Evolutionary conservation across 108 stramenopile species (phyloP).

Genomic region (Skeletonema marinoi): DNA sequence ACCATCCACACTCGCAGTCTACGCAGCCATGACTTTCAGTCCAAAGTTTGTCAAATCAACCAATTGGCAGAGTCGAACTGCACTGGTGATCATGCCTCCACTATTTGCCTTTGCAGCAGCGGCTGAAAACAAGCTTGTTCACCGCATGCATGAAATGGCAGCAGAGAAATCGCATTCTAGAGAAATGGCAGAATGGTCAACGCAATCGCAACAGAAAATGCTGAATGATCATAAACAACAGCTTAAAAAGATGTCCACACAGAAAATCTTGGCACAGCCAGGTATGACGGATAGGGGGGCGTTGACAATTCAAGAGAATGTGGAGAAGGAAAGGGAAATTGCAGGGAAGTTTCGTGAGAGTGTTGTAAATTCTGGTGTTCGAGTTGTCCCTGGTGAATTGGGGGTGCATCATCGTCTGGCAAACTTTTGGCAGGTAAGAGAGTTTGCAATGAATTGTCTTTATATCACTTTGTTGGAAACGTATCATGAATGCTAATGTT

Average conservation of each 20-base stretch:
- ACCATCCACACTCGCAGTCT: slow-evolving; percentile 53
- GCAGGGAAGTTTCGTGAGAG: slow-evolving; percentile 53
- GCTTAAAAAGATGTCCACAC: slow-evolving; percentile 38
- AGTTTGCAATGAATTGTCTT: background rate
- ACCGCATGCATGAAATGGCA: slow-evolving; percentile 78
- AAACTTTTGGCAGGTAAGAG: slow-evolving; percentile 60
- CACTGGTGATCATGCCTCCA: slow-evolving; percentile 80
- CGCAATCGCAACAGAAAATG: slow-evolving; percentile 37
- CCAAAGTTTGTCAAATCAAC: slow-evolving; percentile 54
- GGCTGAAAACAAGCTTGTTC: slow-evolving; percentile 61
- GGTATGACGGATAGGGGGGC: slow-evolving; percentile 20
- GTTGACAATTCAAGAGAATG: slow-evolving; percentile 1
- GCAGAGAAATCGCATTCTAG: slow-evolving; percentile 61
- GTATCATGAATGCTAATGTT: background rate
- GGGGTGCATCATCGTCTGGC: slow-evolving; percentile 61
- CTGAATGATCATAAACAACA: slow-evolving; percentile 35
- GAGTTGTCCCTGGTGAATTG: slow-evolving; percentile 68
- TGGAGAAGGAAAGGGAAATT: slow-evolving; percentile 28
- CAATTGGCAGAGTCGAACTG: slow-evolving; percentile 76
- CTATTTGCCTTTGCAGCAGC: slow-evolving; percentile 74
- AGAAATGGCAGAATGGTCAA: slow-evolving; percentile 73
- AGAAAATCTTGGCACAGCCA: slow-evolving; percentile 37
- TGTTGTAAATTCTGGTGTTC: slow-evolving; percentile 65
- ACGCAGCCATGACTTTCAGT: slow-evolving; percentile 49
- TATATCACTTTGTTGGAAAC: background rate